Conservation (phyloP, 164 flowering plant genomes). For the Dillenia turbinata region DNA sequence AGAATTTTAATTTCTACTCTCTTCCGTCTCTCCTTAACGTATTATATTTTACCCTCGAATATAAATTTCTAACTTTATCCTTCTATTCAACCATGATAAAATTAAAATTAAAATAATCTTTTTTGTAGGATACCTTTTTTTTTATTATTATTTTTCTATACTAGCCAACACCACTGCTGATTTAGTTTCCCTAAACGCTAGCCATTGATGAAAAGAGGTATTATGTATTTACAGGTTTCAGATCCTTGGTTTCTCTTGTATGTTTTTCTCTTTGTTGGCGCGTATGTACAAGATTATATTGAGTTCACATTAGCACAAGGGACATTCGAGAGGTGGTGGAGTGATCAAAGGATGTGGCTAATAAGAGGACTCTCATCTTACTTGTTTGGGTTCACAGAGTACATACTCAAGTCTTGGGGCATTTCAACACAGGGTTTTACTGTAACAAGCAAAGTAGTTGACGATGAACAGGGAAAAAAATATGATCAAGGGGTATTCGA, state of each 20-base stretch:
- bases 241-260: slow-evolving; percentile 57
- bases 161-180: too few relatives aligned
- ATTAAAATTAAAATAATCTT: too few relatives aligned
- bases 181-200: too few relatives aligned
- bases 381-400: slow-evolving; percentile 41
- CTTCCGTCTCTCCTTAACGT: too few relatives aligned
- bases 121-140: too few relatives aligned
- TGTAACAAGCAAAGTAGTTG: slow-evolving; percentile 53
- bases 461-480: slow-evolving; percentile 42
- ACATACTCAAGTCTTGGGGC: slow-evolving; percentile 28
- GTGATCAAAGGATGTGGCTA: slow-evolving; percentile 71
- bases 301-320: slow-evolving; percentile 37
- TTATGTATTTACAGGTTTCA: slow-evolving; percentile 27
- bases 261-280: slow-evolving; percentile 45
- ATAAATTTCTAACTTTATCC: too few relatives aligned
- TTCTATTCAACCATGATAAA: too few relatives aligned
- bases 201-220: background rate
- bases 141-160: too few relatives aligned
- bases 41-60: too few relatives aligned
- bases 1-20: too few relatives aligned
- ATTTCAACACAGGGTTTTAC: slow-evolving; percentile 43
- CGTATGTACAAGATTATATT: slow-evolving; percentile 48
- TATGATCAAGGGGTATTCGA: slow-evolving; percentile 60
- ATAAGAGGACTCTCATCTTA: slow-evolving; percentile 51
- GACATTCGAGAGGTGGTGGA: slow-evolving; percentile 62